Conservation (phyloP, 768 basidiomycete species). For the Rhodotorula babjevae region DNA sequence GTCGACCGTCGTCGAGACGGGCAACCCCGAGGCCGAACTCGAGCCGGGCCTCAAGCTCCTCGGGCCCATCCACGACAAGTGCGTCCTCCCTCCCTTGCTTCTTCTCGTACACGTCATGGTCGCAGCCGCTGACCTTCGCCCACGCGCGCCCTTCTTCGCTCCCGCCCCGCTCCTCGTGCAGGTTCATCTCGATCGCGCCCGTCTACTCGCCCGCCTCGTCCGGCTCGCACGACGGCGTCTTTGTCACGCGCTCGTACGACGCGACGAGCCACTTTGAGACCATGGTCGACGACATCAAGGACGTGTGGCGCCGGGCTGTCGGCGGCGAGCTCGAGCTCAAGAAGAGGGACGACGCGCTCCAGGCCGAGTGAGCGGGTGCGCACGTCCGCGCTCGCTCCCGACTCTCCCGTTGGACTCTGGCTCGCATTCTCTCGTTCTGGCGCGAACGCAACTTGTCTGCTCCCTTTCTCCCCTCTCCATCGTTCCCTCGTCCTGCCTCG, state of each 20-base stretch:
- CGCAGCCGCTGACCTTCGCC: not conserved
- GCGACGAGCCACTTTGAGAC: slow-evolving; percentile 95
- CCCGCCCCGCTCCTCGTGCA: slow-evolving; percentile 45
- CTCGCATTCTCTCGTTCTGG: no score
- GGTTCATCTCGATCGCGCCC: slow-evolving; percentile 83
- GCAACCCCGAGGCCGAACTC: slow-evolving; percentile 85
- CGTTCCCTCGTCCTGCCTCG: no score
- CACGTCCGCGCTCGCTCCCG: no score
- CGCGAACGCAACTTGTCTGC: no score
- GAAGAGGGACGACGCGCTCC: slow-evolving; percentile 61
- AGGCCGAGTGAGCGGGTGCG: not conserved
- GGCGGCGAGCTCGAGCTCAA: slow-evolving; percentile 75
- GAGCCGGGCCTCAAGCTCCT: slow-evolving; percentile 84
- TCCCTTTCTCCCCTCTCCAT: no score
- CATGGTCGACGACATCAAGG: slow-evolving; percentile 91
- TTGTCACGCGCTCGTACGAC: slow-evolving; percentile 95
- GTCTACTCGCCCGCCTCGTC: slow-evolving; percentile 80
- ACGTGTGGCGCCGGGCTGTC: slow-evolving; percentile 86
- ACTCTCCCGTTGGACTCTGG: not conserved
- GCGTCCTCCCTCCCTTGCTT: not conserved
- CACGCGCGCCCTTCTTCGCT: not conserved
- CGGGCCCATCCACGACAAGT: slow-evolving; percentile 92
- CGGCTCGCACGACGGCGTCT: slow-evolving; percentile 82
- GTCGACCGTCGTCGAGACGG: slow-evolving; percentile 94
- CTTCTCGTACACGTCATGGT: no score